Conservation (phyloP, 495 filamentous ascomycete species). For the Hypoxylon subgilvum region DNA sequence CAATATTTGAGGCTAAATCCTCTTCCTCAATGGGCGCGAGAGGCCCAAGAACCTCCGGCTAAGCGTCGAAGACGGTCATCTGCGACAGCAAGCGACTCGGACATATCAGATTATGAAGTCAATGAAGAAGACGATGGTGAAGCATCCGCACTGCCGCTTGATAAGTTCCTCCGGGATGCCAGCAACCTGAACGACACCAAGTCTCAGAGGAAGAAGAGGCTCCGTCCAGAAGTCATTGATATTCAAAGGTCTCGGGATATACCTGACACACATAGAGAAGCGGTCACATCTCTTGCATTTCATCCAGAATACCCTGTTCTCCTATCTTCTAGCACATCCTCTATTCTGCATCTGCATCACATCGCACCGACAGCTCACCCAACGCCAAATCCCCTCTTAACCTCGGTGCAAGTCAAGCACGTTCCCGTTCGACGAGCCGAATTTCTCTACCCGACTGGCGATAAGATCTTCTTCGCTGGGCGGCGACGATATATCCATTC, state of each 20-base stretch:
- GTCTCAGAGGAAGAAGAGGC: conserved; percentile 60
- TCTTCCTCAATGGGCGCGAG: conserved; percentile 75
- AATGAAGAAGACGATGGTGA: conserved; percentile 68
- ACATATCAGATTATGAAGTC: conserved; percentile 58
- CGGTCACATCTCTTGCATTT: conserved; percentile 83
- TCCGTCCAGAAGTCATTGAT: conserved; percentile 85
- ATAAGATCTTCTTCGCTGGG: conserved; percentile 81
- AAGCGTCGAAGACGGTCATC: conserved; percentile 64
- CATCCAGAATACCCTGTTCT: conserved; percentile 87
- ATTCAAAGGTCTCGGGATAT: conserved; percentile 69
- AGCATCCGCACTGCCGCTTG: conserved; percentile 74
- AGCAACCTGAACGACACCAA: conserved; percentile 57
- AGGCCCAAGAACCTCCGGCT: conserved; percentile 47
- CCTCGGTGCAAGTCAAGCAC: conserved; percentile 81
- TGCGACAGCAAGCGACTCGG: conserved; percentile 49
- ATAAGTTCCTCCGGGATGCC: conserved; percentile 75
- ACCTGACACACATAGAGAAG: conserved; percentile 64
- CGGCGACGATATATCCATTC: conserved; percentile 90
- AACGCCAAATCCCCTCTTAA: conserved; percentile 81
- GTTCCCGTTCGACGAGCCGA: conserved; percentile 81
- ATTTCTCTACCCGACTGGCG: conserved; percentile 67
- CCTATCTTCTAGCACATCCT: conserved; percentile 83
- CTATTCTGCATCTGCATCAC: conserved; percentile 86
- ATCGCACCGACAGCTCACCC: conserved; percentile 75
- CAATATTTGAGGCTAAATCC: conserved; percentile 85